Conservation (phyloP, 2,329 filamentous ascomycete genomes). For the Fusarium abutilonis region DNA sequence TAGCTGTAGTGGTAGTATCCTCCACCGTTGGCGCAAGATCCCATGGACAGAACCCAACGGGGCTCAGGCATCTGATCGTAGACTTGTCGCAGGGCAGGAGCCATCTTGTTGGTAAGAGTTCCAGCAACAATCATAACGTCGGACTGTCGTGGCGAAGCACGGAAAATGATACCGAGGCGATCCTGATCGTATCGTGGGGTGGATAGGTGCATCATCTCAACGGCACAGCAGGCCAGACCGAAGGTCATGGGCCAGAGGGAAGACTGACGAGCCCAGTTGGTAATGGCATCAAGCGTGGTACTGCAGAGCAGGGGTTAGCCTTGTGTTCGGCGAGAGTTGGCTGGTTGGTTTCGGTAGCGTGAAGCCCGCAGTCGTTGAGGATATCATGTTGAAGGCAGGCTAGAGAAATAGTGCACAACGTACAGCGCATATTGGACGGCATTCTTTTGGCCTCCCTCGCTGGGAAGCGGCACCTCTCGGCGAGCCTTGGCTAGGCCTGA, state of each 20-base stretch:
- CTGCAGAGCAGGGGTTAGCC: constrained; percentile 53
- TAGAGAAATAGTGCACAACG: constrained; percentile 50
- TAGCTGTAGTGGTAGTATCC: constrained; percentile 92
- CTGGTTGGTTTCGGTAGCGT: neutral
- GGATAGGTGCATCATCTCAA: constrained; percentile 94
- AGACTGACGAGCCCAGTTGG: constrained; percentile 86
- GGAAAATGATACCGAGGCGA: constrained; percentile 88
- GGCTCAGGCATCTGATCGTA: constrained; percentile 97
- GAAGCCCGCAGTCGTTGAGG: neutral
- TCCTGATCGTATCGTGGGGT: constrained; percentile 91
- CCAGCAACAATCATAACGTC: constrained; percentile 96
- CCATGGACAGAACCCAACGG: constrained; percentile 86
- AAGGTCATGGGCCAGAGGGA: constrained; percentile 92
- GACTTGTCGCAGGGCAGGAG: constrained; percentile 85
- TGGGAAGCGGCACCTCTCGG: constrained; percentile 79
- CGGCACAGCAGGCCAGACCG: constrained; percentile 85
- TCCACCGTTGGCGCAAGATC: constrained; percentile 84
- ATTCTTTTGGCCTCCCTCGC: constrained; percentile 82
- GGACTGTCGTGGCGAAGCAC: constrained; percentile 85
- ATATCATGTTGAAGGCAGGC: neutral
- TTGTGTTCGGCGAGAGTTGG: neutral
- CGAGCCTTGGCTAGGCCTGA: constrained; percentile 65
- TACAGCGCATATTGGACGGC: constrained; percentile 88
- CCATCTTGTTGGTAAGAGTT: constrained; percentile 97
- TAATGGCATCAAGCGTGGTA: constrained; percentile 79